A percentile compares a stretch with the other conserved stretches of the same genome.
Evolutionary conservation across 2,329 filamentous ascomycete species (phyloP).

Genomic region (Aspergillus oerlinghausenensis): DNA sequence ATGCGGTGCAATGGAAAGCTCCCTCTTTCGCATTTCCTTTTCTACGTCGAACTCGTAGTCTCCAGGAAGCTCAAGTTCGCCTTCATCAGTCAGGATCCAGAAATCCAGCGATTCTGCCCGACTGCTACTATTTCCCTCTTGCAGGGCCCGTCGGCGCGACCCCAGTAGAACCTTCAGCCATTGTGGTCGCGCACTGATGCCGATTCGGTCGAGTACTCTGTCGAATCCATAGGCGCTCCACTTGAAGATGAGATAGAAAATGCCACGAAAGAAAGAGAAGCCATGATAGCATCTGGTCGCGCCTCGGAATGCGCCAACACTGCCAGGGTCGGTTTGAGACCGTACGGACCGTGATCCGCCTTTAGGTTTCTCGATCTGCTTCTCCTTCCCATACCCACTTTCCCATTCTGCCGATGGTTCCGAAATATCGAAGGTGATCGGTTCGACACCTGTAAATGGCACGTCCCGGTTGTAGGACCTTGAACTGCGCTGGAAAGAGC

Average conservation of each 20-base stretch:
- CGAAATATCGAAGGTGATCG: conserved; percentile 31
- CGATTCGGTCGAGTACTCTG: conserved; percentile 53
- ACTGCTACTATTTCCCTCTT: conserved; percentile 9
- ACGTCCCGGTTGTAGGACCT: conserved; percentile 11
- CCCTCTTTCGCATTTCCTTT: conserved; percentile 64
- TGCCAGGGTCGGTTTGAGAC: conserved; percentile 45
- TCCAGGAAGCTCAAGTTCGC: conserved; percentile 52
- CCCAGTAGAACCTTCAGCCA: conserved; percentile 52
- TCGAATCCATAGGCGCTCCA: conserved; percentile 54
- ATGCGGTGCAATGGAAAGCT: conserved; percentile 41
- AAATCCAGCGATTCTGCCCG: conserved; percentile 43
- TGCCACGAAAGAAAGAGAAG: conserved; percentile 68
- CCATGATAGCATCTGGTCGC: conserved; percentile 73
- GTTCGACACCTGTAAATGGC: conserved; percentile 29
- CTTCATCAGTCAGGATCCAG: conserved; percentile 51
- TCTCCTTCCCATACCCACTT: conserved; percentile 44
- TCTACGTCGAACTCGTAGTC: conserved; percentile 74
- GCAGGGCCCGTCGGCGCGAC: conserved; percentile 17
- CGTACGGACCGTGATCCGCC: conserved; percentile 32
- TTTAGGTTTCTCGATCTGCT: conserved; percentile 39
- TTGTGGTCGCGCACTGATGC: conserved; percentile 58
- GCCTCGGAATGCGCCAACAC: conserved; percentile 73
- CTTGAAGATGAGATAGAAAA: conserved; percentile 61
- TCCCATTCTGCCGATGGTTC: conserved; percentile 35
- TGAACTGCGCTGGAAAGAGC: conserved; percentile 14